A percentile compares a stretch with the other conserved stretches of the same genome.
Conservation (phyloP, 2,329 filamentous ascomycete species). For the Elsinoe arachidis region DNA sequence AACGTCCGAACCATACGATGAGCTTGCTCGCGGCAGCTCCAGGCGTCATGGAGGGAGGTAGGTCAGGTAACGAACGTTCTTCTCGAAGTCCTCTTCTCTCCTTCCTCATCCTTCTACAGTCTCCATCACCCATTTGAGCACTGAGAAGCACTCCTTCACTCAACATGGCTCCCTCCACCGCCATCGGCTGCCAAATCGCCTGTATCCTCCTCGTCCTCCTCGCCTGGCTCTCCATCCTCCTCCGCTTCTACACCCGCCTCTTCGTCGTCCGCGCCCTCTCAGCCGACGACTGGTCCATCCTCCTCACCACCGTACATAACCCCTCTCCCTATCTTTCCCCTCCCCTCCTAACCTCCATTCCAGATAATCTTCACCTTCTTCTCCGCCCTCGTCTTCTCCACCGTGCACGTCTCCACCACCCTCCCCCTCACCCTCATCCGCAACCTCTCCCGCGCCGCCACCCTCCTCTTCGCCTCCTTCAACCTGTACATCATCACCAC, state of each 20-base stretch:
- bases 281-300: conserved; percentile 3
- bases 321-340: not conserved
- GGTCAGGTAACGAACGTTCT: not conserved
- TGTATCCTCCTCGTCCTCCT: not conserved
- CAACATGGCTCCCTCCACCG: not conserved
- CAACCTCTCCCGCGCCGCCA: not conserved
- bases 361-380: conserved; percentile 4
- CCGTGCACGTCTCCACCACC: not conserved
- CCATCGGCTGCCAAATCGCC: not conserved
- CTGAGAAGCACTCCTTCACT: not conserved
- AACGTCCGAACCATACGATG: not conserved
- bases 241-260: conserved; percentile 1
- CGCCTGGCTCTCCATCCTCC: not conserved
- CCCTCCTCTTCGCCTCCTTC: conserved; percentile 28
- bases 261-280: not conserved
- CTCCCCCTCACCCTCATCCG: not conserved
- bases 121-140: no score
- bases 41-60: not conserved
- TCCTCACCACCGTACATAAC: not conserved
- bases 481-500: conserved; percentile 33
- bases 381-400: not conserved
- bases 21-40: not conserved
- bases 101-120: not conserved
- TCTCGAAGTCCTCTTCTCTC: not conserved
- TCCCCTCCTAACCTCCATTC: not conserved